Conservation (phyloP, 2,329 filamentous ascomycete species). For the Trichoderma simmonsii region DNA sequence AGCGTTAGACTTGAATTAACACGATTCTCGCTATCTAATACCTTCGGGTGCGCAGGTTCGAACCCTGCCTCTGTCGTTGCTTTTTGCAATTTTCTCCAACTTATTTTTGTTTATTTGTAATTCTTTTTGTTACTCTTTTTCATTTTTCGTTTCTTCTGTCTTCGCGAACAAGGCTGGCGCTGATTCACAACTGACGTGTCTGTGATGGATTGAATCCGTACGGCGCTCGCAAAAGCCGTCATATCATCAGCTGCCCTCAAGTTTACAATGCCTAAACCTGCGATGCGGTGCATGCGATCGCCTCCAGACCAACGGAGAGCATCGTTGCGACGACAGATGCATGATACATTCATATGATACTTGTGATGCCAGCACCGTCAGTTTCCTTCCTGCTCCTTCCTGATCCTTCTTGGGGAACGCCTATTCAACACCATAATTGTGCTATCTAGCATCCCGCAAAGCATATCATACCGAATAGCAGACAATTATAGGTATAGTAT, state of each 20-base stretch:
- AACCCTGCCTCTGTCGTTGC: slow-evolving; percentile 17
- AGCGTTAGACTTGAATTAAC: slow-evolving; percentile 18
- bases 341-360: neutral
- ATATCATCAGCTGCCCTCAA: neutral
- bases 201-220: no score
- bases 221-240: neutral
- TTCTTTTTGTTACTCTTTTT: neutral
- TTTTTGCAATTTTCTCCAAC: neutral
- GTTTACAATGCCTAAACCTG: neutral
- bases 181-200: accelerated
- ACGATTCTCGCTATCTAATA: slow-evolving; percentile 19
- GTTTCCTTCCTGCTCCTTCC: neutral
- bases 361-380: neutral
- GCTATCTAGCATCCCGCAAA: no score
- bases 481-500: no score
- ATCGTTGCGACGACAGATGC: no score
- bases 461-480: no score
- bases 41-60: slow-evolving; percentile 19
- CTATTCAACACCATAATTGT: no score
- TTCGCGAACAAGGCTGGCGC: accelerated
- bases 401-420: neutral
- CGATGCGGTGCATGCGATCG: no score
- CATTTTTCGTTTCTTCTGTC: neutral
- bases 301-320: neutral
- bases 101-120: neutral